phyloP scores from a whole-genome alignment of 148 eudicot species.

The Camellia lanceoleosa region DNA sequence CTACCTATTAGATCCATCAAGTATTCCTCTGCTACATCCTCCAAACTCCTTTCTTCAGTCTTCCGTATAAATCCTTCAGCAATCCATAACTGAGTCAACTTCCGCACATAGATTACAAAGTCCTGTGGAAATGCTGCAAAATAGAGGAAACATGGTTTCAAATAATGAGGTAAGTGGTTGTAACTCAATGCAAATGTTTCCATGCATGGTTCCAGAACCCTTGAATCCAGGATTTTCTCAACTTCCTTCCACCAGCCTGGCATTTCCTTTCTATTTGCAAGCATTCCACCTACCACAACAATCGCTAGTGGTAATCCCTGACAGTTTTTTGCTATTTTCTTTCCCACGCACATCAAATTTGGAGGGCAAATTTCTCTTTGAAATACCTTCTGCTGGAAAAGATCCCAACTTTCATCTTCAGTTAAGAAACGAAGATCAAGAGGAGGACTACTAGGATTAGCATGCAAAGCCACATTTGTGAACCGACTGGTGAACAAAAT shows the following conservation, averaged over 20 bases:
- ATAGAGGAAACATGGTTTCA: constrained; percentile 44
- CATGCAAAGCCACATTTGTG: constrained; percentile 20
- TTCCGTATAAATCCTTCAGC: constrained; percentile 40
- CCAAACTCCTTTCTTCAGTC: constrained; percentile 15
- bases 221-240: constrained; percentile 13
- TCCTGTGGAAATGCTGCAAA: constrained; percentile 31
- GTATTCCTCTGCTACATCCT: constrained; percentile 35
- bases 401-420: constrained; percentile 33
- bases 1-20: constrained; percentile 42
- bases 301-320: constrained; percentile 41
- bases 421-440: constrained; percentile 23
- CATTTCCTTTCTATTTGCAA: constrained; percentile 8
- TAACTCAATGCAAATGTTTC: constrained; percentile 29
- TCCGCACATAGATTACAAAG: constrained; percentile 29
- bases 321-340: constrained; percentile 28
- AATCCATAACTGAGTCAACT: constrained; percentile 36
- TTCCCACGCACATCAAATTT: constrained; percentile 22
- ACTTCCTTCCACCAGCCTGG: constrained; percentile 21
- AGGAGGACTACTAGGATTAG: background rate
- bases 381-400: constrained; percentile 32
- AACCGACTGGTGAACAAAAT: constrained; percentile 36
- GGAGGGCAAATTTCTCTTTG: constrained; percentile 27
- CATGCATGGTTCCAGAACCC: constrained; percentile 17
- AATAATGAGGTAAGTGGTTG: constrained; percentile 30
- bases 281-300: constrained; percentile 30